These are phyloP conservation scores for Parathielavia appendiculata DNA, from an alignment of 495 filamentous ascomycete genomes.

Conservation along the genomic window DNA sequence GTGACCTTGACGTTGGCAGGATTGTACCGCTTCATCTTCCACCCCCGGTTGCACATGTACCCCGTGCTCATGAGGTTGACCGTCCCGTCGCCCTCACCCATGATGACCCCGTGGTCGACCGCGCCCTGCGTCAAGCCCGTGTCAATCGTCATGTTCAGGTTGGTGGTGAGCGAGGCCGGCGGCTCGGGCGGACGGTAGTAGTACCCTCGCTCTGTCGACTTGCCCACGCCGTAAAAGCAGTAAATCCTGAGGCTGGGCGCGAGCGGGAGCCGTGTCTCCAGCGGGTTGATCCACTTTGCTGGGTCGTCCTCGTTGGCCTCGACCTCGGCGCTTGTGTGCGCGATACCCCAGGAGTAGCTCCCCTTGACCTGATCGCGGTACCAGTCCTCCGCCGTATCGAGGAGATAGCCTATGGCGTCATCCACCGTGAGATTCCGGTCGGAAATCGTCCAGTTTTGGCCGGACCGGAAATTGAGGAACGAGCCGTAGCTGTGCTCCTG, in stretches of 20 bases:
- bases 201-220: constrained; percentile 85
- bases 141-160: constrained; percentile 86
- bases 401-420: constrained; percentile 70
- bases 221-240: constrained; percentile 94
- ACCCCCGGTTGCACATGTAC: constrained; percentile 95
- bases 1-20: constrained; percentile 75
- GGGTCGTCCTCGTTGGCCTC: constrained; percentile 79
- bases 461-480: constrained; percentile 78
- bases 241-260: constrained; percentile 93
- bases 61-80: constrained; percentile 82
- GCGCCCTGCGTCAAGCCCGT: constrained; percentile 61
- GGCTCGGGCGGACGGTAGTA: constrained; percentile 73
- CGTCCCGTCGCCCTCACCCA: constrained; percentile 94
- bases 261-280: constrained; percentile 81
- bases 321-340: constrained; percentile 73
- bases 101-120: constrained; percentile 79
- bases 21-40: constrained; percentile 90
- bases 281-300: constrained; percentile 88
- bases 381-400: constrained; percentile 76
- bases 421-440: constrained; percentile 72
- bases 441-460: constrained; percentile 49
- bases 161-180: constrained; percentile 53
- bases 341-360: constrained; percentile 86
- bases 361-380: constrained; percentile 64
- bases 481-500: constrained; percentile 70